Evolutionary conservation across 148 eudicot species (phyloP).

Genomic region (Rhododendron williamsianum): DNA sequence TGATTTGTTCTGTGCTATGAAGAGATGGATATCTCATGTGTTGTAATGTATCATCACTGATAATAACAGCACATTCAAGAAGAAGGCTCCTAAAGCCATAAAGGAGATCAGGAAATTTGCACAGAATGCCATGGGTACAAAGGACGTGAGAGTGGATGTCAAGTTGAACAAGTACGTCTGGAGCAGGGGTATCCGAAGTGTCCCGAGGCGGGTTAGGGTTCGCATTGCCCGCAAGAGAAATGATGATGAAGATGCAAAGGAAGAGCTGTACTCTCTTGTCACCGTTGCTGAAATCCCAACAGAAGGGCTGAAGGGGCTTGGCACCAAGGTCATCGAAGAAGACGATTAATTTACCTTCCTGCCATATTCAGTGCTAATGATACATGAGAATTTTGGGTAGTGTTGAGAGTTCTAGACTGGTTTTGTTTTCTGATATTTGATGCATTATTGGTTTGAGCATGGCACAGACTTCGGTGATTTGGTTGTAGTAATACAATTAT

Average conservation of each 20-base stretch:
- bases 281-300: conserved; percentile 62
- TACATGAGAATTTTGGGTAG: conserved; percentile 7
- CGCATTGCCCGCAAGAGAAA: conserved; percentile 62
- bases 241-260: conserved; percentile 71
- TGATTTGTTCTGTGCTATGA: neutral
- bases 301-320: conserved; percentile 53
- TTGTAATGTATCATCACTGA: neutral
- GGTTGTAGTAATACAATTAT: conserved; percentile 8
- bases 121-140: conserved; percentile 55
- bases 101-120: conserved; percentile 65
- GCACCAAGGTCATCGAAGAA: conserved; percentile 52
- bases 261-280: conserved; percentile 66
- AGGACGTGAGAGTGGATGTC: conserved; percentile 60
- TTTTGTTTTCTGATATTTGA: neutral
- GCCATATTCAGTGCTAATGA: neutral
- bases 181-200: conserved; percentile 62
- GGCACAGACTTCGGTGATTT: neutral
- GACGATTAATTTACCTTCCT: conserved; percentile 19
- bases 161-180: conserved; percentile 60
- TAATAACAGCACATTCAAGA: conserved; percentile 54
- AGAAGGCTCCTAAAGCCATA: conserved; percentile 67
- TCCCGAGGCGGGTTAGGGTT: conserved; percentile 53
- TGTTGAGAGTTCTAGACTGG: neutral
- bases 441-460: neutral
- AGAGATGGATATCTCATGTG: neutral